A percentile compares a stretch with the other conserved stretches of the same genome.
Conservation (phyloP, 1,284 basidiomycete species). For the Ceratobasidium sp. region DNA sequence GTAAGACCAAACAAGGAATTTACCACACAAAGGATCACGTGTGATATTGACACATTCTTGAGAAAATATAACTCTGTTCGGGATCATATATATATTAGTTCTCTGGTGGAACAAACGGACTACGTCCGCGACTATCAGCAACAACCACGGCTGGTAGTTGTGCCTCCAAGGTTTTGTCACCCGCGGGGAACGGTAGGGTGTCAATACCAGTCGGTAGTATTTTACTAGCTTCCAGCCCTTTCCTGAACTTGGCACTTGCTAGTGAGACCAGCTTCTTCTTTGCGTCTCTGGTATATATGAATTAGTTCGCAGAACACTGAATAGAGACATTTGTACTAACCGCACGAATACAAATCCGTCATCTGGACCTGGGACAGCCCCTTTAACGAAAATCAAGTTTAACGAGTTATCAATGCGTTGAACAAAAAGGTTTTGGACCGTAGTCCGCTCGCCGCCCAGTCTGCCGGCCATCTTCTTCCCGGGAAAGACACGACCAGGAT, state of each 20-base stretch:
- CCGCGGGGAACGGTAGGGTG: slow-evolving; percentile 90
- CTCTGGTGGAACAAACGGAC: slow-evolving; percentile 75
- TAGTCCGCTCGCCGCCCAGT: slow-evolving; percentile 83
- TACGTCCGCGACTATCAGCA: slow-evolving; percentile 68
- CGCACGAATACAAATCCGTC: slow-evolving; percentile 52
- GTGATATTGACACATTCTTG: too few relatives aligned
- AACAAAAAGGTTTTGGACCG: slow-evolving; percentile 87
- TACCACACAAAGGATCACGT: too few relatives aligned
- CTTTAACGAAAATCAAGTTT: slow-evolving; percentile 84
- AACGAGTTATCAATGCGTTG: slow-evolving; percentile 85
- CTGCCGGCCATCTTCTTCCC: slow-evolving; percentile 99
- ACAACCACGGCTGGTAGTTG: slow-evolving; percentile 66
- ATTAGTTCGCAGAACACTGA: slow-evolving; percentile 64
- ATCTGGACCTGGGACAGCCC: slow-evolving; percentile 59
- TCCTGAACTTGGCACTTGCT: slow-evolving; percentile 67
- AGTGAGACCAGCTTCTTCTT: slow-evolving; percentile 78
- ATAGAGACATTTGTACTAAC: slow-evolving; percentile 33
- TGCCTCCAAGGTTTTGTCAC: slow-evolving; percentile 77
- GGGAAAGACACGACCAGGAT: slow-evolving; percentile 91
- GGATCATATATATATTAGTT: slow-evolving; percentile 53
- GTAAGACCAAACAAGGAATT: too few relatives aligned
- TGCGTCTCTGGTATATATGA: slow-evolving; percentile 75
- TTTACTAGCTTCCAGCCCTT: slow-evolving; percentile 80
- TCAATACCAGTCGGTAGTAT: slow-evolving; percentile 82
- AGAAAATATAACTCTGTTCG: too few relatives aligned